Evolutionary conservation across 495 filamentous ascomycete species (phyloP).

Genomic region (Daldinia grandis): DNA sequence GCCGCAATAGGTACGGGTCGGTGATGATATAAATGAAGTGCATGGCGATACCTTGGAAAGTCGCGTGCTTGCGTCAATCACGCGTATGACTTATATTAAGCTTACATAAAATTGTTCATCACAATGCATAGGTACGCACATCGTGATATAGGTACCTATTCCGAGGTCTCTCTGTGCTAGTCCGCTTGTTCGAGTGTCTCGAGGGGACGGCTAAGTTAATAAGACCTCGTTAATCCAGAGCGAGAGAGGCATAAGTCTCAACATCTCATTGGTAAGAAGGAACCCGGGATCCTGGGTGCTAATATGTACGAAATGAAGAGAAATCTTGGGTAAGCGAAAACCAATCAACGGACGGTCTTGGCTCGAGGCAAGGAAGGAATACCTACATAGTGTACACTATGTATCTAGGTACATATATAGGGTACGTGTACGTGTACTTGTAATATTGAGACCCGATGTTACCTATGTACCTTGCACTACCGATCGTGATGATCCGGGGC

Average conservation of each 20-base stretch:
- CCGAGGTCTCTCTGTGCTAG: not conserved
- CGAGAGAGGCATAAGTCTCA: not conserved
- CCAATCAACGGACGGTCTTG: slow-evolving; percentile 20
- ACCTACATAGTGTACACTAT: not conserved
- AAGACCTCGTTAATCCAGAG: not conserved
- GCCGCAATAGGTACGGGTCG: slow-evolving; percentile 6
- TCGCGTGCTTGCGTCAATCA: slow-evolving; percentile 14
- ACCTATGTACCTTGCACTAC: slow-evolving; percentile 17
- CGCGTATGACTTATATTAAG: slow-evolving; percentile 33
- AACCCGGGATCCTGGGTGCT: slow-evolving; percentile 24
- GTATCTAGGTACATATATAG: not conserved
- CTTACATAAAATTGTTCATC: slow-evolving; percentile 6
- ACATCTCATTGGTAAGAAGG: slow-evolving; percentile 21
- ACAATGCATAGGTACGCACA: not conserved
- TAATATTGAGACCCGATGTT: slow-evolving; percentile 20
- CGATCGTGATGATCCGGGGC: slow-evolving; percentile 32
- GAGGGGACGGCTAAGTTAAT: not conserved
- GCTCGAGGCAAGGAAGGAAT: slow-evolving; percentile 18
- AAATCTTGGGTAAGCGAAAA: slow-evolving; percentile 17
- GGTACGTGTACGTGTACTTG: not conserved
- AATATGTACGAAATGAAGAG: slow-evolving; percentile 29
- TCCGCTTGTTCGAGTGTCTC: not conserved
- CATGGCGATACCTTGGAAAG: not conserved
- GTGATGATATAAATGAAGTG: slow-evolving; percentile 9
- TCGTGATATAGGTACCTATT: not conserved